Conservation (phyloP, 208 protist genomes). For the Wallacemonas rigidus region DNA sequence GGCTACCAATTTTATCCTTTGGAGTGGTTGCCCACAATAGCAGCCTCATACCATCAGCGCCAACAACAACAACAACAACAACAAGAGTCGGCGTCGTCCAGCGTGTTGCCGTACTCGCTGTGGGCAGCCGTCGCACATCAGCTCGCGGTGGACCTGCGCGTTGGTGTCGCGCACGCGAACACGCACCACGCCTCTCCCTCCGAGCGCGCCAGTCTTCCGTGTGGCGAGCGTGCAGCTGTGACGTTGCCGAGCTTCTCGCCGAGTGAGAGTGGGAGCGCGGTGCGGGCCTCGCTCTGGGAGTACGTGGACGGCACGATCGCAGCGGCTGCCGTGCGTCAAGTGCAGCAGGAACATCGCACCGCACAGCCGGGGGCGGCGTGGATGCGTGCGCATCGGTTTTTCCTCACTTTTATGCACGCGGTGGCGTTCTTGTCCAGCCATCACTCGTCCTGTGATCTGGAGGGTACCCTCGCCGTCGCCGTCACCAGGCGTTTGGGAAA, state of each 20-base stretch:
- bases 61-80: not conserved
- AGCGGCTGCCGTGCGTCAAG: slow-evolving; percentile 19
- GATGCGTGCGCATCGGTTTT: slow-evolving; percentile 47
- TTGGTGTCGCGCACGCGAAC: slow-evolving; percentile 1
- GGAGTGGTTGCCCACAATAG: slow-evolving; percentile 71
- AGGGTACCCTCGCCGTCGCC: slow-evolving; percentile 60
- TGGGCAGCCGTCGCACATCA: slow-evolving; percentile 82
- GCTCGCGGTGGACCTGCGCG: slow-evolving; percentile 45
- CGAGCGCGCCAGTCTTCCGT: not conserved
- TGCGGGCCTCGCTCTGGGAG: slow-evolving; percentile 8
- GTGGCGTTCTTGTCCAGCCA: slow-evolving; percentile 20
- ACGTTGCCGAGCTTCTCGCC: slow-evolving; percentile 5
- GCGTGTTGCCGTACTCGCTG: slow-evolving; percentile 53
- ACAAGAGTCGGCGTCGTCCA: not conserved
- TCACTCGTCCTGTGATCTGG: slow-evolving; percentile 62
- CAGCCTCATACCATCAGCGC: slow-evolving; percentile 12
- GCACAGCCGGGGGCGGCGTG: slow-evolving; percentile 13
- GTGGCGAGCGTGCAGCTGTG: not conserved
- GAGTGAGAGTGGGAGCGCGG: not conserved
- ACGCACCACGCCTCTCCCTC: not conserved
- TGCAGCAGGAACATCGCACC: slow-evolving; percentile 8
- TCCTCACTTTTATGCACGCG: slow-evolving; percentile 40
- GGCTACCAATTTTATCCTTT: slow-evolving; percentile 85
- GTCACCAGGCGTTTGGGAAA: slow-evolving; percentile 55
- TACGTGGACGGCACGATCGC: slow-evolving; percentile 25